A percentile compares a stretch with the other conserved stretches of the same genome.
These are phyloP conservation scores for Aquilaria sinensis DNA, from an alignment of 345 rosid species.

Conservation along the genomic window DNA sequence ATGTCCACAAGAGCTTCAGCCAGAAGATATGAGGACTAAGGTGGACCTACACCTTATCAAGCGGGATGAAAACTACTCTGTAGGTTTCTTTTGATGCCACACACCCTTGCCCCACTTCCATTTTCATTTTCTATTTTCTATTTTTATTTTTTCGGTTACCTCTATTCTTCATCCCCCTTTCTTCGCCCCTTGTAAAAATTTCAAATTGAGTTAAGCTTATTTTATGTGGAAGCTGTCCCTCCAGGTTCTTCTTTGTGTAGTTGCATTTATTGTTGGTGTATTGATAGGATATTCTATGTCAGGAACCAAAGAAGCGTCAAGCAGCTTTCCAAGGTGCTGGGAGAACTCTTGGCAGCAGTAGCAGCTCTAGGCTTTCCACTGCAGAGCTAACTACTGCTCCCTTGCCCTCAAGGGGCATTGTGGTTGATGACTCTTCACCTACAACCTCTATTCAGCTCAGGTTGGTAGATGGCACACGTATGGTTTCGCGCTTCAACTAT, in stretches of 20 bases:
- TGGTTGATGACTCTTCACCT: constrained; percentile 53
- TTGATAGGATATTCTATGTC: not conserved
- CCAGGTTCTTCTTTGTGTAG: not conserved
- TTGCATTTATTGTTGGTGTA: not conserved
- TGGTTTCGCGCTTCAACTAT: constrained; percentile 67
- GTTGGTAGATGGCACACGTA: constrained; percentile 75
- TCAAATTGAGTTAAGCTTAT: no score
- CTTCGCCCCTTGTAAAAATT: no score
- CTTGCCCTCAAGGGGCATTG: constrained; percentile 44
- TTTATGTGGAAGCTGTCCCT: no score
- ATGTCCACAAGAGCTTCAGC: constrained; percentile 83
- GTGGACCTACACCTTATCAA: constrained; percentile 70
- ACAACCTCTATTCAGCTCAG: constrained; percentile 80
- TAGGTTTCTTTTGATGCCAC: constrained; percentile 16
- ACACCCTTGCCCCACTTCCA: not conserved
- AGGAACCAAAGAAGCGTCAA: constrained; percentile 49
- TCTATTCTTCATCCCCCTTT: not conserved
- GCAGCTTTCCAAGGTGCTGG: constrained; percentile 43
- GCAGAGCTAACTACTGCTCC: constrained; percentile 37
- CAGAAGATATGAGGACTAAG: constrained; percentile 47
- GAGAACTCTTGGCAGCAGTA: constrained; percentile 48
- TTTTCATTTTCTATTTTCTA: not conserved
- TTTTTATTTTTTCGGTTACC: not conserved
- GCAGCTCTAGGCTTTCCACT: constrained; percentile 14
- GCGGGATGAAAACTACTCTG: constrained; percentile 63